Conservation (phyloP, 2,329 filamentous ascomycete genomes). For the Triangularia setosa region DNA sequence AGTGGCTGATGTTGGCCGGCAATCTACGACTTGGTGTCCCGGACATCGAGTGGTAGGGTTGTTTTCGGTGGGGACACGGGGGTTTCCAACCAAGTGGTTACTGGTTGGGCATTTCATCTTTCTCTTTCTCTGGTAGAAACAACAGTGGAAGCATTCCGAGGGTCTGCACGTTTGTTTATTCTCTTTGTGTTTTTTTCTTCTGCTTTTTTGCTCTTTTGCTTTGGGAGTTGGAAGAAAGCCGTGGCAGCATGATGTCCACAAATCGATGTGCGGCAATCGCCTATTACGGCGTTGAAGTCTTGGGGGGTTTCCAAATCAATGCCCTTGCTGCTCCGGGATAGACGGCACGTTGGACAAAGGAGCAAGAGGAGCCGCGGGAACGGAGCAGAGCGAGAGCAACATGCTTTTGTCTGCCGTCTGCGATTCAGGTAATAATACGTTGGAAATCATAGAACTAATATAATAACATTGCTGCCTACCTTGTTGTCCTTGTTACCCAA, state of each 20-base stretch:
- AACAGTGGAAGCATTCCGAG: neutral
- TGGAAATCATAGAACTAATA: neutral
- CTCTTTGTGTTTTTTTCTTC: neutral
- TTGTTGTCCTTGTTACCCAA: no score
- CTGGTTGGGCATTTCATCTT: neutral
- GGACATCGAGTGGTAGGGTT: neutral
- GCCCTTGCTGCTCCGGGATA: no score
- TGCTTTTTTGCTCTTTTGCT: neutral
- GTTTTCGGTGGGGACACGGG: neutral
- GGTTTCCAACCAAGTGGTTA: neutral
- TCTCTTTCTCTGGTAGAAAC: neutral
- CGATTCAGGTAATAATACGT: neutral
- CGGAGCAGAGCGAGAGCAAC: no score
- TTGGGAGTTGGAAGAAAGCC: neutral
- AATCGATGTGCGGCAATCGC: neutral
- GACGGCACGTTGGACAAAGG: neutral
- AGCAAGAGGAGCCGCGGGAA: neutral
- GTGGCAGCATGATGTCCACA: neutral
- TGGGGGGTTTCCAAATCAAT: no score
- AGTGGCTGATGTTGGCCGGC: neutral
- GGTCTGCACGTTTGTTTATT: neutral
- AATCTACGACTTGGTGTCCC: neutral
- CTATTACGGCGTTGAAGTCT: neutral
- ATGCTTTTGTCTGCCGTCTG: neutral
- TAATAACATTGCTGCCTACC: neutral